Evolutionary conservation across 2,329 filamentous ascomycete species (phyloP).

Genomic region (Stenocarpella maydis): DNA sequence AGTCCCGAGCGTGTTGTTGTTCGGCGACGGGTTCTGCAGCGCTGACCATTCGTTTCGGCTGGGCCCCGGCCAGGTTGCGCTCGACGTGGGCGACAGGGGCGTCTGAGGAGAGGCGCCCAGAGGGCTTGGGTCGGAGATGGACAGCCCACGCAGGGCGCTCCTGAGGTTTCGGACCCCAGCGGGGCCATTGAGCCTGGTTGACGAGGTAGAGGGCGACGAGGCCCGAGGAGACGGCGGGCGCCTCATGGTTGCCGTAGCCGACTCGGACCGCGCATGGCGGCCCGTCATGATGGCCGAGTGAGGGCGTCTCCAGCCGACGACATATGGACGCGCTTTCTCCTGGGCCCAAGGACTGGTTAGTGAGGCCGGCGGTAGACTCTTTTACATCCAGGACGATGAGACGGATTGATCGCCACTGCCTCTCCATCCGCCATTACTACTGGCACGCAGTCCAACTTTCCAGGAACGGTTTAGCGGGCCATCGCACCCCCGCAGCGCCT

Average conservation of each 20-base stretch:
- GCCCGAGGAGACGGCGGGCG: background rate
- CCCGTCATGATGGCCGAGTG: background rate
- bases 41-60: background rate
- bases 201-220: background rate
- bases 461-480: conserved; percentile 20
- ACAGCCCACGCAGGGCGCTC: background rate
- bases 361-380: background rate
- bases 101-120: background rate
- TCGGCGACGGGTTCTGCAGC: background rate
- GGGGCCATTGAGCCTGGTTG: background rate
- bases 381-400: background rate
- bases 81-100: background rate
- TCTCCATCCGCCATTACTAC: background rate
- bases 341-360: background rate
- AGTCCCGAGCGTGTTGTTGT: background rate
- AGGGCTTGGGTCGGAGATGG: conserved; percentile 6
- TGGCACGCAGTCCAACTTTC: background rate
- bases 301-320: background rate
- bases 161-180: background rate
- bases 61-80: background rate
- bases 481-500: conserved; percentile 7
- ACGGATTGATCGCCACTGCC: background rate
- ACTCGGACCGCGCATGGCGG: background rate
- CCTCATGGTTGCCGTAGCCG: background rate
- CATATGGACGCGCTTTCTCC: background rate